Evolutionary conservation across 257 asterid genomes (phyloP).

Genomic region (Solanum etuberosum): DNA sequence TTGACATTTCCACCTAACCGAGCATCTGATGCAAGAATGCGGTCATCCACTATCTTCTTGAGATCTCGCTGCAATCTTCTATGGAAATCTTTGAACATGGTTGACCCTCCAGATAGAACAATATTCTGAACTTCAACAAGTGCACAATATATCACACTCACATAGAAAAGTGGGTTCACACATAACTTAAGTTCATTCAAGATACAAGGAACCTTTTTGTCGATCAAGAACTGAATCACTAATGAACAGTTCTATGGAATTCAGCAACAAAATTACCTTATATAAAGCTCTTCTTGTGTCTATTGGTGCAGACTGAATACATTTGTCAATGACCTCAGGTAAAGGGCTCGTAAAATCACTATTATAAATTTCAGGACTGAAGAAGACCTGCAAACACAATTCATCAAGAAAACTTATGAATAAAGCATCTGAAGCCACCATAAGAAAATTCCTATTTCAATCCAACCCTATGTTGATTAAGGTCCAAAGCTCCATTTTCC

Average conservation of each 20-base stretch:
- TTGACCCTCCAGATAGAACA: conserved; percentile 92
- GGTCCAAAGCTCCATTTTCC: neutral
- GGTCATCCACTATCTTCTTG: conserved; percentile 72
- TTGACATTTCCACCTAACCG: conserved; percentile 55
- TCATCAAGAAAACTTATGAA: neutral
- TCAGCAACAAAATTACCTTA: conserved; percentile 39
- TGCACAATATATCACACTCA: neutral
- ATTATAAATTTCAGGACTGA: conserved; percentile 81
- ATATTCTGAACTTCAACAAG: conserved; percentile 47
- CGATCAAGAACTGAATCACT: neutral
- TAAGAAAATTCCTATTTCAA: neutral
- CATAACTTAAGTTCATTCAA: neutral
- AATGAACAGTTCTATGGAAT: neutral
- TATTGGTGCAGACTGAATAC: conserved; percentile 96
- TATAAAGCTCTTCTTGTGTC: conserved; percentile 96
- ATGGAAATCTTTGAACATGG: conserved; percentile 92
- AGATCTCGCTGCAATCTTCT: conserved; percentile 83
- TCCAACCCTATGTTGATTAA: neutral
- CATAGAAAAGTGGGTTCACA: neutral
- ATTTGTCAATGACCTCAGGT: conserved; percentile 79
- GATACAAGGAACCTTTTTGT: neutral
- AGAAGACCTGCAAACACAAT: conserved; percentile 60
- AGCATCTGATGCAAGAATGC: conserved; percentile 50
- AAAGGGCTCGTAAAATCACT: conserved; percentile 71
- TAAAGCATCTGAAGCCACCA: neutral